Conservation (phyloP, 352 stramenopile species). For the Phytophthora pinifolia region DNA sequence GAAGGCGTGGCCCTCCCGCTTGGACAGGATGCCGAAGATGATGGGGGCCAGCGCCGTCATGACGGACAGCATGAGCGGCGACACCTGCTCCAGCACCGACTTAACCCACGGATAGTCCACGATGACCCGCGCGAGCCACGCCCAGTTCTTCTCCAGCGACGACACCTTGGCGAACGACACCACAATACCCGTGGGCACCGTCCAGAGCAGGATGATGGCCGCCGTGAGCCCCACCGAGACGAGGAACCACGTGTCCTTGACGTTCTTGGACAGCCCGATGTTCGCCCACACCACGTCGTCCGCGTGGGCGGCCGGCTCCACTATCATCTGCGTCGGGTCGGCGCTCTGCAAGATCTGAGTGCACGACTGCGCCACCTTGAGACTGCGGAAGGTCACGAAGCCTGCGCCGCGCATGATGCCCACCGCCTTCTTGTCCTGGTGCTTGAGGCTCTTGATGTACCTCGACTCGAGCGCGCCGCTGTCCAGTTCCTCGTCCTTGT, state of each 20-base stretch:
- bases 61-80: conserved; percentile 73
- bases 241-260: conserved; percentile 67
- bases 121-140: conserved; percentile 44
- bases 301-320: conserved; percentile 63
- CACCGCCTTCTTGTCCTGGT: conserved; percentile 37
- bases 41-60: conserved; percentile 82
- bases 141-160: conserved; percentile 49
- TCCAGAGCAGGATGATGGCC: conserved; percentile 85
- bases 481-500: conserved; percentile 40
- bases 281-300: conserved; percentile 83
- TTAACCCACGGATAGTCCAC: conserved; percentile 66
- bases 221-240: conserved; percentile 60
- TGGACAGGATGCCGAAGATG: conserved; percentile 81
- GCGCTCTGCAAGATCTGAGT: conserved; percentile 80
- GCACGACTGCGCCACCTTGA: conserved; percentile 71
- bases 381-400: conserved; percentile 82
- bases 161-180: conserved; percentile 76
- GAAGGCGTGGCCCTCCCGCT: conserved; percentile 76
- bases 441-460: conserved; percentile 59
- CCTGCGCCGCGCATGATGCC: conserved; percentile 73
- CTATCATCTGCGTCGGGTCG: conserved; percentile 67
- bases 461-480: conserved; percentile 41
- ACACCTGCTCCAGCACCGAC: conserved; percentile 74
- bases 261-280: conserved; percentile 74
- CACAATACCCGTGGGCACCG: conserved; percentile 73